Base-by-base conservation (phyloP, 2,329 filamentous ascomycete genomes). In the Fusarium tricinctum region DNA sequence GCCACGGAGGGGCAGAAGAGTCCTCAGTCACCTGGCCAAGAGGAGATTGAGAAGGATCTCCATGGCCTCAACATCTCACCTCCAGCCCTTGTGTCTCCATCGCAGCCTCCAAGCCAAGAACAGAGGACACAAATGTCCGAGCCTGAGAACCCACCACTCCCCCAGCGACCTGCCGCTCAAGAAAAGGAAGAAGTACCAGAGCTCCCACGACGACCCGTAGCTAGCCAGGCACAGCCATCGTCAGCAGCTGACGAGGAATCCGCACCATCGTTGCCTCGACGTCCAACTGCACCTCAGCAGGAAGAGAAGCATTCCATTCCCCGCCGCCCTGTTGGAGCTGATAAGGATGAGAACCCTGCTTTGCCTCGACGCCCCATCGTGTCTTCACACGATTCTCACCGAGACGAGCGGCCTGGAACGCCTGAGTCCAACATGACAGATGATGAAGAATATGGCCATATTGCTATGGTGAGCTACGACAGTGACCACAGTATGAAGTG, bases 401-500 rank as follows among this genome's bases (percentile, higher is more conserved):
- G 58, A 15, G 47, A 66, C 38, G 44, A 65, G 10, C 69, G 74
- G 19, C 68, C 75, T 9, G 58, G 70, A 45, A 75, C 77, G 6
- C 74, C 73, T 5, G 70, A 69, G 5, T 70, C 74, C 7, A 73
- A 75, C 53, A 54, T 59, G 17, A 66, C 68, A 2, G 78, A 80
- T 9, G 77, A 81, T 12, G 80, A 78, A 17, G 78, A 78, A 33
- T 78, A 78, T 46, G 68, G 67, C 3, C 74, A 72, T 6, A 82
- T 82, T 33, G 71, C 63, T 23, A 80, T 82, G 81, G 73, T 78
- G 22, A 74, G 78, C 42, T 75, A 82, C 38, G 79, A 78, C 14
- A 75, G 62, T 7, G 66, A 69, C 19, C 35, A 55, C 22, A 69
- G 66, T 50, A 44, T 30, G 26, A 69, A 68, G 26, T 55, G 44